Conservation (phyloP, 345 rosid genomes). For the Brassica rapa region DNA sequence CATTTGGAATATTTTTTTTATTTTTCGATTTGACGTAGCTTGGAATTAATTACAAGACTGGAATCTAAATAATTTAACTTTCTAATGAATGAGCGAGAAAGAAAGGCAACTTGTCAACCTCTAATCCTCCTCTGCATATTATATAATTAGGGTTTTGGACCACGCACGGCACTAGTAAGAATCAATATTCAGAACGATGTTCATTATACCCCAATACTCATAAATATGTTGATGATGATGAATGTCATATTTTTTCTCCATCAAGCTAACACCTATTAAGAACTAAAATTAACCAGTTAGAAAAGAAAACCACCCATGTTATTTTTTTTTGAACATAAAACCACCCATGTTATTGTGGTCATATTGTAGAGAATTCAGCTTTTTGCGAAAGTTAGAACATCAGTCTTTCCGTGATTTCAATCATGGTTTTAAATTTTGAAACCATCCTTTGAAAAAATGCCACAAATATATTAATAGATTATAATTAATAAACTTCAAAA, state of each 20-base stretch:
- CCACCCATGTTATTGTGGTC: neutral
- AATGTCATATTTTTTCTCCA: neutral
- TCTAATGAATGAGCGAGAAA: neutral
- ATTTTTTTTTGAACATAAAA: neutral
- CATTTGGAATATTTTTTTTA: neutral
- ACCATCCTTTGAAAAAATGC: neutral
- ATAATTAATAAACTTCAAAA: no score
- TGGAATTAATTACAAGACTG: conserved; percentile 1
- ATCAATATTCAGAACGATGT: neutral
- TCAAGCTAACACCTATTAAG: neutral
- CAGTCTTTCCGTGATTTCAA: neutral
- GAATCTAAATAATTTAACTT: neutral
- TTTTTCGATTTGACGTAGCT: conserved; percentile 1
- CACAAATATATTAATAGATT: neutral
- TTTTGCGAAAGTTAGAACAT: neutral
- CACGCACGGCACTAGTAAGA: neutral
- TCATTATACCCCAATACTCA: neutral
- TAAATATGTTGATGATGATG: neutral
- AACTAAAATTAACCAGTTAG: neutral
- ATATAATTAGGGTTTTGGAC: neutral
- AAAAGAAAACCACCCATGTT: neutral
- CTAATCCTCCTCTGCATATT: conserved; percentile 1
- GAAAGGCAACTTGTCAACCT: conserved; percentile 6
- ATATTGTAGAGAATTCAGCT: neutral
- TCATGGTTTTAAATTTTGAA: neutral